Conservation (phyloP, 176 grass and related monocot species). For the Rhynchospora tenuis region DNA sequence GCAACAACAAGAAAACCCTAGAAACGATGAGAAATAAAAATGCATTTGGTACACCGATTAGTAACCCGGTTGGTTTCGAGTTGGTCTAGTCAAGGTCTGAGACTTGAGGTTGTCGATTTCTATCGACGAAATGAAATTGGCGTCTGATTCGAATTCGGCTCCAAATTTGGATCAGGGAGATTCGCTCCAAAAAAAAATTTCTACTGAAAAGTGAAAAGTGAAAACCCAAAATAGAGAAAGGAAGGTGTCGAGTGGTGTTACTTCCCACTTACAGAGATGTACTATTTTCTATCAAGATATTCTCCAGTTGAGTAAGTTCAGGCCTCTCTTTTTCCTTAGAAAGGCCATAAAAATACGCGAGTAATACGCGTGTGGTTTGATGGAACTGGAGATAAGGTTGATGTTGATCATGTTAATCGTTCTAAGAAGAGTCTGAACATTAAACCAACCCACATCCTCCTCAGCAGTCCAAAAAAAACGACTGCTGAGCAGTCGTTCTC, state of each 20-base stretch:
- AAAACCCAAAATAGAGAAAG: background rate
- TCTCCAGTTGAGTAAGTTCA: background rate
- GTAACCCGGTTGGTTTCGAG: background rate
- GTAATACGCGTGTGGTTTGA: background rate
- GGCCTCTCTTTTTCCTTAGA: background rate
- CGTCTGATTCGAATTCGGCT: background rate
- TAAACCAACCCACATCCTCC: too few relatives aligned
- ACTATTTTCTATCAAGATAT: background rate
- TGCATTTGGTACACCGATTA: background rate
- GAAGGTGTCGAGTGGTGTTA: background rate
- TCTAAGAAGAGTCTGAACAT: background rate
- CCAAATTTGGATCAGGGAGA: background rate
- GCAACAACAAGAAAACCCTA: background rate
- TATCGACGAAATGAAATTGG: background rate
- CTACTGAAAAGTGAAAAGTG: too few relatives aligned
- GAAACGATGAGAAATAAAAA: background rate
- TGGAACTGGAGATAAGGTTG: background rate
- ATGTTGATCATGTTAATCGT: background rate
- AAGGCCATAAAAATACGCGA: background rate
- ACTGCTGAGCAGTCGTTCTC: too few relatives aligned
- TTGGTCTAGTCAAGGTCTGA: background rate
- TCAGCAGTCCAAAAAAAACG: too few relatives aligned
- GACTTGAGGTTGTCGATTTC: background rate
- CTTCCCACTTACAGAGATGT: background rate
- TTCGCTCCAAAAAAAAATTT: slow-evolving; percentile 8